Base-by-base conservation (phyloP, 805 yeast genomes). In the Metschnikowia santaceciliae region DNA sequence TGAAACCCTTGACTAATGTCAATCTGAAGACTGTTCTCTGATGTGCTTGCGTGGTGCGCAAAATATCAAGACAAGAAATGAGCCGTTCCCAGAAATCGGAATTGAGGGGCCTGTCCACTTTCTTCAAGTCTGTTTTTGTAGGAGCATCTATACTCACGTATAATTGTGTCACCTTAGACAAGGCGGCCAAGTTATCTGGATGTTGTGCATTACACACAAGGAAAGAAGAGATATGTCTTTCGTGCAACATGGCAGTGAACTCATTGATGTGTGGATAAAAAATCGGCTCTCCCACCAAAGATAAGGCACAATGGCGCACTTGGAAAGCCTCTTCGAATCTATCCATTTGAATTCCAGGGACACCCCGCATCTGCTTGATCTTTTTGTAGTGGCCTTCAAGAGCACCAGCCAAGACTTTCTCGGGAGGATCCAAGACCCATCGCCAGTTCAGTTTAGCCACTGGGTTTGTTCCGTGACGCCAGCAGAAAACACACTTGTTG, bases 391-490 rank as follows among this genome's bases (percentile, higher is more conserved):
- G 97, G 3, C 96, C 96, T 56, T 79, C 82, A 42, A 90, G 69
- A 0, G 97, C 97, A 30, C 96, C 96, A 42, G 87, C 81, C 50
- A 90, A 65, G 46, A 90, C 88, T 53, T 75, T 83, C 58, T 88
- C 91, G 0, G 97, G 97, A 19, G 86, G 84, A 67, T 90, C 97
- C 13, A 90, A 88, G 61, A 90, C 92, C 97, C 97, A 90, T 61
- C 97, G 76, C 97, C 97, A 90, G 55, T 72, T 74, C 53, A 86
- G 85, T 30, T 96, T 90, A 15, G 96, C 96, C 1, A 91, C 97
- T 0, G 97, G 97, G 63, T 90, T 91, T 2, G 97, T 90, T 45
- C 97, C 97, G 68, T 90, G 97, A 66, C 97, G 80, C 97, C 97
- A 90, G 71, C 97, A 90, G 64, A 90, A 90, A 4, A 91, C 97